Base-by-base conservation (phyloP, 225 moss, liverwort and hornwort genomes). In the Antitrichia curtipendula region DNA sequence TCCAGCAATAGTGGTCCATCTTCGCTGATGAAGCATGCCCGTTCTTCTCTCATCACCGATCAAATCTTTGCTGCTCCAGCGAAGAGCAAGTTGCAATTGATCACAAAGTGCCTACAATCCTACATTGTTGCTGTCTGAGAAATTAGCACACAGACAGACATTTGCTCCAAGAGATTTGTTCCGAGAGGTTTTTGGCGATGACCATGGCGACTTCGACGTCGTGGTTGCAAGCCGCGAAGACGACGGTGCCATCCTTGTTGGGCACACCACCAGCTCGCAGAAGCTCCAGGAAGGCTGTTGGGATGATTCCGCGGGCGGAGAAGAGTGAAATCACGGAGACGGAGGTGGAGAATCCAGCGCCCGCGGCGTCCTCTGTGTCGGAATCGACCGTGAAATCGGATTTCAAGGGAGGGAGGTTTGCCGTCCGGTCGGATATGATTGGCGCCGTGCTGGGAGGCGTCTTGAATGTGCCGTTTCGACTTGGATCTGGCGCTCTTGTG, bases 401-500 rank as follows among this genome's bases (percentile, higher is more conserved):
- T 45, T 88, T 92, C 68, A 91, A 95, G 82, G 91, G 92, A 56
- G 92, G 94, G 23, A 90, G 66, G 6, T 91, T 93, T 50, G 16
- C 86, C 17, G 95, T 99, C 32, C 91, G 97, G 59, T 89, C 98
- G 7, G 97, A 94, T 82, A 96, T 97, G 94, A 94, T 95, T 88
- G 86, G 95, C n/a, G 96, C 96, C 29, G 92, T 99, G 49, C 60
- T 96, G 31, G 92, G 95, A 31, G 72, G 96, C 80, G 75, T 97
- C 61, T 66, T 96, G 61, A 91, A 83, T 78, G 31, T 92, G 40
- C 93, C 95, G 62, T 89, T 99, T 82, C 97, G 98, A 28, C 87
- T 97, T 29, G 98, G 97, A 41, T 93, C 97, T 38, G 97, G 98
- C 62, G 95, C 92, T 36, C 87, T 99, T 54, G 93, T 97, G 74